These are phyloP conservation scores for Mycena sanguinolenta DNA, from an alignment of 768 basidiomycete genomes.

Conservation along the genomic window DNA sequence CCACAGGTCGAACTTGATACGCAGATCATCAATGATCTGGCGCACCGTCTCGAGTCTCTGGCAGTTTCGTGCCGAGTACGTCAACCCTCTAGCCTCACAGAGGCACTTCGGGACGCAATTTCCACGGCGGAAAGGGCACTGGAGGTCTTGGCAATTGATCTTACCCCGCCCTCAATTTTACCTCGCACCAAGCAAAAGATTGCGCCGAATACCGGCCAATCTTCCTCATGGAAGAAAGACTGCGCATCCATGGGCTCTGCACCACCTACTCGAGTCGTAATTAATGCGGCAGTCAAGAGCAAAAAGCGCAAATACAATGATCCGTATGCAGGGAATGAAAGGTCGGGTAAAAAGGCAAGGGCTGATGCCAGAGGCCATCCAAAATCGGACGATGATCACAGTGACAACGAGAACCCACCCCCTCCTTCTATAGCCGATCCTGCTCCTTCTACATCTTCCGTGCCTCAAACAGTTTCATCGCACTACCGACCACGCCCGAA, in stretches of 20 bases:
- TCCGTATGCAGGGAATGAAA: constrained; percentile 8
- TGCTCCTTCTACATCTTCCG: no score
- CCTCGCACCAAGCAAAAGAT: not conserved
- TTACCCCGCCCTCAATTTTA: not conserved
- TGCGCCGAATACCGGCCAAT: not conserved
- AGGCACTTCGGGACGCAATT: no score
- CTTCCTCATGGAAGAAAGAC: no score
- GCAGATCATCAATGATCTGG: not conserved
- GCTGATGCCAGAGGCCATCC: not conserved
- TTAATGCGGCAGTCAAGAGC: not conserved
- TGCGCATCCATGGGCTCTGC: not conserved
- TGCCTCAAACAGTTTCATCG: not conserved
- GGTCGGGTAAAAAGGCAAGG: not conserved
- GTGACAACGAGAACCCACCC: not conserved
- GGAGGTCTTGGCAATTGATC: not conserved
- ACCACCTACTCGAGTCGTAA: not conserved
- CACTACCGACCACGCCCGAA: not conserved
- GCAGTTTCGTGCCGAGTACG: no score
- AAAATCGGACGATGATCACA: not conserved
- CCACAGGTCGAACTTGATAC: not conserved
- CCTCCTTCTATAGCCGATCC: not conserved
- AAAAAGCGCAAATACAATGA: not conserved
- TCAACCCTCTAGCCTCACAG: no score
- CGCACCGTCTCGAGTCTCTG: no score
- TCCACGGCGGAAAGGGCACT: no score